These are phyloP conservation scores for Cercospora canescens DNA, from an alignment of 2,329 filamentous ascomycete genomes.

Conservation along the genomic window DNA sequence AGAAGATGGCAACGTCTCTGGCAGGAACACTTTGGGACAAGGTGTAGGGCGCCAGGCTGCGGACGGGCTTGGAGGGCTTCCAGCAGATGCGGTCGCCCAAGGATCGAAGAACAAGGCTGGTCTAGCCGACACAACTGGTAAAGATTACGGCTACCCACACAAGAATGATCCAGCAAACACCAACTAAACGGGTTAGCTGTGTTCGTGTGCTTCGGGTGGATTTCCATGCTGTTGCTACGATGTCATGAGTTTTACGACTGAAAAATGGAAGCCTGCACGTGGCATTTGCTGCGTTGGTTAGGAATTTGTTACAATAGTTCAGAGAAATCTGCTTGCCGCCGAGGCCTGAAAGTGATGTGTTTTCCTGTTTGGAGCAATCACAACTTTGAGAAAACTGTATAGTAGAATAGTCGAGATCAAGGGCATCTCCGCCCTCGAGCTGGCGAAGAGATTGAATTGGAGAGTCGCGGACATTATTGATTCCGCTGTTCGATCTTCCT, in stretches of 20 bases:
- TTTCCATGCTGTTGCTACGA: background rate
- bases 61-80: constrained; percentile 57
- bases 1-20: constrained; percentile 52
- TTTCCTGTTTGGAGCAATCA: background rate
- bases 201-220: background rate
- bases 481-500: background rate
- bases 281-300: background rate
- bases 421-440: background rate
- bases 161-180: constrained; percentile 41
- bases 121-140: constrained; percentile 42
- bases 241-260: background rate
- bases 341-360: background rate
- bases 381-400: background rate
- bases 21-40: constrained; percentile 49
- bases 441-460: background rate
- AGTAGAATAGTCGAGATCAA: background rate
- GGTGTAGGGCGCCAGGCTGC: constrained; percentile 63
- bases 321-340: background rate
- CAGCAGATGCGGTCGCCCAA: constrained; percentile 60
- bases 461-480: background rate
- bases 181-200: background rate
- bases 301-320: background rate
- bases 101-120: constrained; percentile 46
- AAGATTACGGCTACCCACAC: constrained; percentile 45
- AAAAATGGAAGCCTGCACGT: background rate